A percentile compares a stretch with the other conserved stretches of the same genome.
Evolutionary conservation across 768 basidiomycete species (phyloP).

Genomic region (Roridomyces roridus): DNA sequence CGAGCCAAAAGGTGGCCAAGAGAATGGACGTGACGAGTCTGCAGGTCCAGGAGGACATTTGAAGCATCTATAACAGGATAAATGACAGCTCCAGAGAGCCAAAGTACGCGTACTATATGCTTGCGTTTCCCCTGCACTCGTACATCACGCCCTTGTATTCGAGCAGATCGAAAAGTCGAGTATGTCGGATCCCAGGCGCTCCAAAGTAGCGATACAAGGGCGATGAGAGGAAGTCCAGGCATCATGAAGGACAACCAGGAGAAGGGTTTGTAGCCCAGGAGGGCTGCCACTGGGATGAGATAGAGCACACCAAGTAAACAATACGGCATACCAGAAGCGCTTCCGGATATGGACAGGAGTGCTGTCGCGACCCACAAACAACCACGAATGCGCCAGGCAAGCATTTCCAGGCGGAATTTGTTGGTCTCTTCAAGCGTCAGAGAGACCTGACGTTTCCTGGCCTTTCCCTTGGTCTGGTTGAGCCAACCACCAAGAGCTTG

Average conservation of each 20-base stretch:
- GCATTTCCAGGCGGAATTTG: conserved; percentile 53
- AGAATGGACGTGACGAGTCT: conserved; percentile 58
- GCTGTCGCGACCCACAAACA: conserved; percentile 65
- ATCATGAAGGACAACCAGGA: conserved; percentile 32
- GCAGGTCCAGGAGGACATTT: conserved; percentile 63
- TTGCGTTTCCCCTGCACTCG: conserved; percentile 66
- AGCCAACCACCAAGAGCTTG: conserved; percentile 78
- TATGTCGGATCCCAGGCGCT: conserved; percentile 90
- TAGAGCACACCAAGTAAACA: neutral
- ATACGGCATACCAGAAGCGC: conserved; percentile 50
- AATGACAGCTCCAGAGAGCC: neutral
- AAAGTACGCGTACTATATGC: conserved; percentile 62
- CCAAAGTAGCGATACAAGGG: conserved; percentile 73
- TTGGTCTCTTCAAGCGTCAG: conserved; percentile 47
- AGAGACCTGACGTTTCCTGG: conserved; percentile 56
- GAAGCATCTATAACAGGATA: conserved; percentile 55
- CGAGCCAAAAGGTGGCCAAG: conserved; percentile 48
- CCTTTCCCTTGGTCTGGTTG: conserved; percentile 69
- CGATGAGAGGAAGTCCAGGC: conserved; percentile 55
- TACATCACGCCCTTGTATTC: conserved; percentile 74
- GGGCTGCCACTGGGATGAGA: conserved; percentile 32
- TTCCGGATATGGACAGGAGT: conserved; percentile 45
- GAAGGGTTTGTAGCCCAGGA: conserved; percentile 38
- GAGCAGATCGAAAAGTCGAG: conserved; percentile 58
- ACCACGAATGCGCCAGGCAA: conserved; percentile 76